Percentiles rank a stretch among this genome's conserved stretches.
phyloP scores from a whole-genome alignment of 345 rosid genomes.

The Ceriops tagal region DNA sequence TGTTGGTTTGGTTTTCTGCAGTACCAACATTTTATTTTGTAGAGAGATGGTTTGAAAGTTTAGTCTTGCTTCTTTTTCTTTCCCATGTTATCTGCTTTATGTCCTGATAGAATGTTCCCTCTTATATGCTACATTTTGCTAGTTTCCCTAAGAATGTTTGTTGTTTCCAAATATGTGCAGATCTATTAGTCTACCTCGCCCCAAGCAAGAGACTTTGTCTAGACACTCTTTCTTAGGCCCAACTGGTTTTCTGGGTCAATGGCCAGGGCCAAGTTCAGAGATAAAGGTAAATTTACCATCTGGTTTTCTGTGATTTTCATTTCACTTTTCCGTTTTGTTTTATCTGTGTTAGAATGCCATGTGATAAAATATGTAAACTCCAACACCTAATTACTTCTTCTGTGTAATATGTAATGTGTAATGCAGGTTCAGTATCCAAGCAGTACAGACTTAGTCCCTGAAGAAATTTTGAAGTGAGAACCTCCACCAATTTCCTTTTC shows the following conservation, averaged over 20 bases:
- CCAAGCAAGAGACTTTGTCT: conserved; percentile 81
- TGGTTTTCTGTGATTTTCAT: neutral
- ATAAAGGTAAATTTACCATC: conserved; percentile 53
- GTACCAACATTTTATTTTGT: neutral
- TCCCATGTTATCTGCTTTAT: neutral
- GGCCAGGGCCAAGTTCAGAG: conserved; percentile 74
- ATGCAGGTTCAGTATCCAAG: conserved; percentile 78
- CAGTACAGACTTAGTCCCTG: conserved; percentile 45
- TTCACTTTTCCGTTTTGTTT: neutral
- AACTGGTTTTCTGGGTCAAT: conserved; percentile 78
- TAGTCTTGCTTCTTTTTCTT: neutral
- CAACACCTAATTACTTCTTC: conserved; percentile 18
- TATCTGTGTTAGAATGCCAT: neutral
- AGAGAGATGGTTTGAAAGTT: neutral
- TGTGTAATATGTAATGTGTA: conserved; percentile 23
- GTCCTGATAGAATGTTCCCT: neutral
- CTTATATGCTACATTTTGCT: neutral
- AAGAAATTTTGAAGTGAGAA: conserved; percentile 48
- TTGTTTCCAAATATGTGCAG: conserved; percentile 38
- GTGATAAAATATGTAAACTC: conserved; percentile 3
- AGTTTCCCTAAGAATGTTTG: neutral
- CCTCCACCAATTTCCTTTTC: conserved; percentile 22
- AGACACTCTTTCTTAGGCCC: conserved; percentile 93
- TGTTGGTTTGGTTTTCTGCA: too few relatives aligned
- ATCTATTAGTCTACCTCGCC: conserved; percentile 51